Conservation (phyloP, 73 alveolate genomes). For the Paramecium bursaria region DNA sequence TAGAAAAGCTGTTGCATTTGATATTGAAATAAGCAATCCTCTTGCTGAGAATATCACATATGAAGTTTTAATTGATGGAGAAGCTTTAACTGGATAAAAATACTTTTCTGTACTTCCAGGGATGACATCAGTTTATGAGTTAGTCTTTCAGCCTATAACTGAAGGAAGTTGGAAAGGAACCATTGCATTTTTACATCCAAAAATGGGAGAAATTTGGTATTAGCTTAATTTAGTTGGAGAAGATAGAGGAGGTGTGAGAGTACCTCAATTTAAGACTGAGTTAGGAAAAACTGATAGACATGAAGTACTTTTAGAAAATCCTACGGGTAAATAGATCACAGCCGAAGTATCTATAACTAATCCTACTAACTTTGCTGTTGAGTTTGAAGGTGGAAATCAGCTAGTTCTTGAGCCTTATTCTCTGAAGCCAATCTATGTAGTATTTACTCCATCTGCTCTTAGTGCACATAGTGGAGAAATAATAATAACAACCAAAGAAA, state of each 20-base stretch:
- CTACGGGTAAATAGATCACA: slow-evolving; percentile 90
- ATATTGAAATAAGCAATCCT: slow-evolving; percentile 93
- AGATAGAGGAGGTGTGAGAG: slow-evolving; percentile 88
- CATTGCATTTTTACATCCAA: slow-evolving; percentile 92
- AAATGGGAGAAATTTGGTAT: slow-evolving; percentile 98
- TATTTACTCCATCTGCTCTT: slow-evolving; percentile 93
- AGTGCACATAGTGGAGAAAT: slow-evolving; percentile 90
- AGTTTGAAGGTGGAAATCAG: slow-evolving; percentile 83
- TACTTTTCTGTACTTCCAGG: slow-evolving; percentile 88
- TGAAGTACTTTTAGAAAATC: slow-evolving; percentile 92
- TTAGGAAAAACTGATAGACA: slow-evolving; percentile 93
- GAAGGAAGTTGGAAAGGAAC: slow-evolving; percentile 93
- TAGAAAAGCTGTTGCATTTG: slow-evolving; percentile 95
- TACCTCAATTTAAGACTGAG: slow-evolving; percentile 93
- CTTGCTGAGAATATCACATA: slow-evolving; percentile 87
- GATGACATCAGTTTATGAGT: slow-evolving; percentile 82
- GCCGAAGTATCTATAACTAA: slow-evolving; percentile 84
- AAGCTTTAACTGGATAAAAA: slow-evolving; percentile 93
- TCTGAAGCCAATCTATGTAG: slow-evolving; percentile 83
- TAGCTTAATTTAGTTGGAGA: slow-evolving; percentile 91
- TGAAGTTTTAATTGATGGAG: slow-evolving; percentile 93
- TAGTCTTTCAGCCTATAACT: slow-evolving; percentile 90
- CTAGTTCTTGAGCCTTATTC: slow-evolving; percentile 89
- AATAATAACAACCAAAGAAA: slow-evolving; percentile 83
- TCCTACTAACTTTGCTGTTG: slow-evolving; percentile 92